phyloP scores from a whole-genome alignment of 192 early-diverging fungal species.

The Entomortierella lignicola region DNA sequence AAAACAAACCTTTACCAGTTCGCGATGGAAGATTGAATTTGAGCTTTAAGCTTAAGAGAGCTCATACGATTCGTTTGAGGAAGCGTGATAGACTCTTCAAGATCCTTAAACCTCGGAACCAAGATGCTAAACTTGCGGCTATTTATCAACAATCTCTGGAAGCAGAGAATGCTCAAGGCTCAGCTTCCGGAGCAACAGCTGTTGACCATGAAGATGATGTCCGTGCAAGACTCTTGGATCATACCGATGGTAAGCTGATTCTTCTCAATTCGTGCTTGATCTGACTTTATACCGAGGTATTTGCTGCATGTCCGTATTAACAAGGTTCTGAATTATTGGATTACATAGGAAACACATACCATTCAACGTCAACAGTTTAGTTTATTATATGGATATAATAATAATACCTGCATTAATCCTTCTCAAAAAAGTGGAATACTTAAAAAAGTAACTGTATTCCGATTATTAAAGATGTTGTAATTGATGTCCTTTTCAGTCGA shows the following conservation, averaged over 20 bases:
- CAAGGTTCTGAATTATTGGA: not conserved
- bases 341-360: not conserved
- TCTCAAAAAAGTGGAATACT: too few relatives aligned
- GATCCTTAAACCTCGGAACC: not conserved
- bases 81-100: constrained; percentile 30
- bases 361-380: constrained; percentile 2
- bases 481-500: too few relatives aligned
- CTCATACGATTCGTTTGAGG: constrained; percentile 30
- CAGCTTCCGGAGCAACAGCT: not conserved
- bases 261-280: too few relatives aligned
- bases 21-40: constrained; percentile 20
- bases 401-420: too few relatives aligned
- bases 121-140: not conserved
- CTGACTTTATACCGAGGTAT: too few relatives aligned
- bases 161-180: not conserved
- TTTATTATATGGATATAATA: too few relatives aligned
- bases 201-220: constrained; percentile 1
- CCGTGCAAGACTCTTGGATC: constrained; percentile 4
- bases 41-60: constrained; percentile 23
- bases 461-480: too few relatives aligned
- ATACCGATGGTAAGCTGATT: constrained; percentile 28
- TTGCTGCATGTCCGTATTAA: not conserved
- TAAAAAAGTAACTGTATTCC: too few relatives aligned
- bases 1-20: constrained; percentile 22
- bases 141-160: constrained; percentile 10